Evolutionary conservation across 2,329 filamentous ascomycete species (phyloP).

Genomic region (Venturiaceae sp.): DNA sequence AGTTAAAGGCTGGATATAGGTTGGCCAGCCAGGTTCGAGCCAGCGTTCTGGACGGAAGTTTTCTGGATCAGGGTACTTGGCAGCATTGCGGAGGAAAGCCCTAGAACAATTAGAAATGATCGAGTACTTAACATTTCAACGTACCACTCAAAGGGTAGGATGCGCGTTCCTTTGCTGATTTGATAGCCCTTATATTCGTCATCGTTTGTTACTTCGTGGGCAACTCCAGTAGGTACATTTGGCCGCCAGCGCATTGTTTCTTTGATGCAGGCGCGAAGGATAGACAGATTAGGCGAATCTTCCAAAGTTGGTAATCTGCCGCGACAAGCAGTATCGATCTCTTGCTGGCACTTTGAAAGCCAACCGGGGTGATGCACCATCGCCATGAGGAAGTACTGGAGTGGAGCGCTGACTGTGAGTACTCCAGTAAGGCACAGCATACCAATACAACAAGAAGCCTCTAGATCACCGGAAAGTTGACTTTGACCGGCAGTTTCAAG

Average conservation of each 20-base stretch:
- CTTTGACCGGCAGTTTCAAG: constrained; percentile 30
- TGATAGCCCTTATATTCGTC: constrained; percentile 44
- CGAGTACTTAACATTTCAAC: neutral
- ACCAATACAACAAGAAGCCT: constrained; percentile 22
- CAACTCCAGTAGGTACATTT: constrained; percentile 41
- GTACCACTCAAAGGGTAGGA: constrained; percentile 11
- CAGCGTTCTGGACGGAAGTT: constrained; percentile 53
- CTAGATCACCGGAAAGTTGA: constrained; percentile 23
- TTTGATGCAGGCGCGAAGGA: constrained; percentile 22
- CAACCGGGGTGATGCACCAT: constrained; percentile 41
- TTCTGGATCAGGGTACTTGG: constrained; percentile 53
- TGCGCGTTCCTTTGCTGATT: constrained; percentile 37
- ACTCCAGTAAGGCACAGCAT: constrained; percentile 25
- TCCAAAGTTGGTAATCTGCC: constrained; percentile 32
- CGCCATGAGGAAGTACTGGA: constrained; percentile 22
- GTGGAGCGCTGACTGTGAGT: constrained; percentile 22
- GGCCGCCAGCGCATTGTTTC: constrained; percentile 34
- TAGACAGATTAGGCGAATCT: constrained; percentile 21
- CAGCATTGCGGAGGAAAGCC: constrained; percentile 48
- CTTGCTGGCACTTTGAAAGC: constrained; percentile 34
- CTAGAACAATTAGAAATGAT: no score
- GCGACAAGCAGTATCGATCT: constrained; percentile 33
- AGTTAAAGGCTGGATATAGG: constrained; percentile 54
- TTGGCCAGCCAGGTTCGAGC: constrained; percentile 51
- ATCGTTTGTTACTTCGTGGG: constrained; percentile 40